phyloP scores from a whole-genome alignment of 495 filamentous ascomycete species.

The Aspergillus heteromorphus region DNA sequence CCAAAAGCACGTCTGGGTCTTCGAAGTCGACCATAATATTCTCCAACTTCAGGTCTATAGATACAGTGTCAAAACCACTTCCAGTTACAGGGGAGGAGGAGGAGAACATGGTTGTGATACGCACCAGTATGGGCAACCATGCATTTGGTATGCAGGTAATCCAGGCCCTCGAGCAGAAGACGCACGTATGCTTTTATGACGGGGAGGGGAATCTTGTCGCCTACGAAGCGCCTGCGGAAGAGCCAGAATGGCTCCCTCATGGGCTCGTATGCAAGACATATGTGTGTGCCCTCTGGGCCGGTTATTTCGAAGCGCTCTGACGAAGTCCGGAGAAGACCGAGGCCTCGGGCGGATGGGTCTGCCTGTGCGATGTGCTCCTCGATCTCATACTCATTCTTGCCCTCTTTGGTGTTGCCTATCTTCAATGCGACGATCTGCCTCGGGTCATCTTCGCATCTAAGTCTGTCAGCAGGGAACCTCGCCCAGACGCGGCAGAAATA shows the following conservation, averaged over 20 bases:
- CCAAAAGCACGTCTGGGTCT: slow-evolving; percentile 22
- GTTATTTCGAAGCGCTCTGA: slow-evolving; percentile 18
- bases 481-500: too few species aligned
- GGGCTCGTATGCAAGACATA: slow-evolving; percentile 32
- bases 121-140: slow-evolving; percentile 23
- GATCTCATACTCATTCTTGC: slow-evolving; percentile 23
- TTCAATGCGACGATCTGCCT: slow-evolving; percentile 25
- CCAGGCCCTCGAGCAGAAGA: slow-evolving; percentile 30
- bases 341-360: slow-evolving; percentile 21
- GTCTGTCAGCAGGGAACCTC: too few species aligned
- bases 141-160: slow-evolving; percentile 35
- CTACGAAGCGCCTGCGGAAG: slow-evolving; percentile 21
- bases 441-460: slow-evolving; percentile 17
- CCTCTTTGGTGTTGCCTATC: slow-evolving; percentile 18
- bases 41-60: slow-evolving; percentile 28
- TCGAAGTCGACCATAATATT: slow-evolving; percentile 35
- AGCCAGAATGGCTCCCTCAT: slow-evolving; percentile 27
- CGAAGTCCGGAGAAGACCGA: slow-evolving; percentile 10
- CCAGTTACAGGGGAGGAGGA: background rate
- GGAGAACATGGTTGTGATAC: slow-evolving; percentile 7
- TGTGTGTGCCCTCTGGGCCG: slow-evolving; percentile 25
- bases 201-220: slow-evolving; percentile 12
- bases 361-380: slow-evolving; percentile 16
- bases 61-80: background rate
- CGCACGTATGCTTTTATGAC: slow-evolving; percentile 26